Evolutionary conservation across 2,329 filamentous ascomycete genomes (phyloP).

Genomic region (Exophiala aquamarina): DNA sequence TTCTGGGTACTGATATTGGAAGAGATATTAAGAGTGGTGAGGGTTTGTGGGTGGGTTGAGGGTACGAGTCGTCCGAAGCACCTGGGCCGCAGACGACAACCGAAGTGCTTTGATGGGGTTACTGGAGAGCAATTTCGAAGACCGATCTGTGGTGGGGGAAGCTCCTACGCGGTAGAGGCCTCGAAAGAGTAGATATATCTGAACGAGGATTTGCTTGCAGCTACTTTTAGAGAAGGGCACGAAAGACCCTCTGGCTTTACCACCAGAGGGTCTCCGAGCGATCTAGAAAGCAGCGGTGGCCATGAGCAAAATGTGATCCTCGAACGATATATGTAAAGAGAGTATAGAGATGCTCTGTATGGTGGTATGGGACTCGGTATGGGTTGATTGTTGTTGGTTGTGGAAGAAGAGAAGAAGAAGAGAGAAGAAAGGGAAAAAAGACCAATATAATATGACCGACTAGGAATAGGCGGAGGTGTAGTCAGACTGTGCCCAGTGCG

Average conservation of each 20-base stretch:
- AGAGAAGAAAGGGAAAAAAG: conserved; percentile 26
- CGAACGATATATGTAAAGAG: conserved; percentile 63
- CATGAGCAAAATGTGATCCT: conserved; percentile 64
- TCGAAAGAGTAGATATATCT: conserved; percentile 57
- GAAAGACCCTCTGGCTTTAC: conserved; percentile 16
- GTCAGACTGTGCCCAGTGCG: conserved; percentile 1
- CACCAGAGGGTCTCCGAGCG: conserved; percentile 59
- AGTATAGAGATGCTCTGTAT: conserved; percentile 10
- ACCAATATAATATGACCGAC: background rate
- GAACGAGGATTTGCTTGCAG: conserved; percentile 30
- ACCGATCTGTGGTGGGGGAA: conserved; percentile 27
- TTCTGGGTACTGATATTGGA: background rate
- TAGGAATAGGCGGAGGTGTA: background rate
- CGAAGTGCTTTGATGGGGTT: conserved; percentile 36
- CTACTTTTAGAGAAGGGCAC: conserved; percentile 18
- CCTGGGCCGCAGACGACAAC: conserved; percentile 25
- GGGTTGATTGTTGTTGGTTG: conserved; percentile 18
- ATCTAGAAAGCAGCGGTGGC: conserved; percentile 91
- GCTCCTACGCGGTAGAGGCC: conserved; percentile 30
- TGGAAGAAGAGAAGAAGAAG: conserved; percentile 26
- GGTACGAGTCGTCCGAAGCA: conserved; percentile 21
- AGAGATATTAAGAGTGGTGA: background rate
- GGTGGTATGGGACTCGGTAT: background rate
- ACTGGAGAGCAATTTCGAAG: conserved; percentile 63
- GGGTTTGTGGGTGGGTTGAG: conserved; percentile 4